Conservation (phyloP, 805 yeast genomes). For the Scheffersomyces ergatensis region DNA sequence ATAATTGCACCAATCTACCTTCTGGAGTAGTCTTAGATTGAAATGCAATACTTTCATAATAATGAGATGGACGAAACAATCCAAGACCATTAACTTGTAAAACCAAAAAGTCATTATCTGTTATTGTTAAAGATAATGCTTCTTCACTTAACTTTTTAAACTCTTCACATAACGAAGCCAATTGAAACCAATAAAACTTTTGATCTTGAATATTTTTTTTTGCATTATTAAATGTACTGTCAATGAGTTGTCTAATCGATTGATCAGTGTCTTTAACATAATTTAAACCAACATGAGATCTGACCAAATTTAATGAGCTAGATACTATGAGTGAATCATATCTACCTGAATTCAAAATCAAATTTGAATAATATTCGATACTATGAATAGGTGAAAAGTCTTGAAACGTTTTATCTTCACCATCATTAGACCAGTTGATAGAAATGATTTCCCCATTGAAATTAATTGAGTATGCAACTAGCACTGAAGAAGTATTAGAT, state of each 20-base stretch:
- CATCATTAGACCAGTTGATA: conserved; percentile 14
- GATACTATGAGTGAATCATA: conserved; percentile 48
- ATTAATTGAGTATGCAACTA: conserved; percentile 25
- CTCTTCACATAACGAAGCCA: conserved; percentile 73
- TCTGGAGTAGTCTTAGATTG: conserved; percentile 5
- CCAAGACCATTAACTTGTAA: conserved; percentile 34
- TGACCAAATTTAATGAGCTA: conserved; percentile 53
- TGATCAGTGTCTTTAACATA: conserved; percentile 2
- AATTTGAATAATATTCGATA: conserved; percentile 39
- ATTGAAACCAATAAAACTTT: conserved; percentile 61
- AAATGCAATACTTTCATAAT: conserved; percentile 23
- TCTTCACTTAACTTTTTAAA: conserved; percentile 60
- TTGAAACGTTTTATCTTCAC: conserved; percentile 8
- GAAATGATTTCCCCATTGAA: conserved; percentile 11
- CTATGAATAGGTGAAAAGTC: conserved; percentile 23
- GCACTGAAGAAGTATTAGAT: conserved; percentile 53
- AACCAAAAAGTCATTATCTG: conserved; percentile 13
- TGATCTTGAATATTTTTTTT: conserved; percentile 1
- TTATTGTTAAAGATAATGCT: conserved; percentile 36
- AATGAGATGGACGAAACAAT: conserved; percentile 28
- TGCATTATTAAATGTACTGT: conserved; percentile 17
- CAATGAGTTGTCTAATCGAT: conserved; percentile 24
- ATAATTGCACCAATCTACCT: conserved; percentile 16
- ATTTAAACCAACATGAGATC: conserved; percentile 29
- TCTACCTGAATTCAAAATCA: conserved; percentile 48